Percentiles rank a stretch among this genome's conserved stretches.
Evolutionary conservation across 257 asterid genomes (phyloP).

Genomic region (Ocimum tenuiflorum): DNA sequence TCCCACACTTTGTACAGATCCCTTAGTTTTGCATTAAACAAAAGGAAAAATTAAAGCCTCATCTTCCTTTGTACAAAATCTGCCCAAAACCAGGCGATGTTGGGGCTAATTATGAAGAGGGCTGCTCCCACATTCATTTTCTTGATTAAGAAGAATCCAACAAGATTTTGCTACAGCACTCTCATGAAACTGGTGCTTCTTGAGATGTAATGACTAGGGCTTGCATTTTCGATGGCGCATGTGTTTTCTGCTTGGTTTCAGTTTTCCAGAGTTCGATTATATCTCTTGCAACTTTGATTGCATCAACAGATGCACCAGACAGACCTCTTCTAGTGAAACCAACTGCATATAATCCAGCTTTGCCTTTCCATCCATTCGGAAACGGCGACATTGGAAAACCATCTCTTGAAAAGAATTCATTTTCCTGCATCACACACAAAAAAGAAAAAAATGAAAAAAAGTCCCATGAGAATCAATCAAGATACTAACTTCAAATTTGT

Average conservation of each 20-base stretch:
- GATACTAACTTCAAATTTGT: neutral
- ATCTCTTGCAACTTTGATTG: constrained; percentile 68
- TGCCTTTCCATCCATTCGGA: constrained; percentile 89
- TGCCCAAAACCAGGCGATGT: constrained; percentile 34
- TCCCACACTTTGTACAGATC: constrained; percentile 20
- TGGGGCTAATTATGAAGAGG: constrained; percentile 48
- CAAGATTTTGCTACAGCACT: no score
- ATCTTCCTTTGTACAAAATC: constrained; percentile 43
- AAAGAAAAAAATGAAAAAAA: no score
- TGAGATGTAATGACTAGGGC: constrained; percentile 19
- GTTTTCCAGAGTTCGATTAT: constrained; percentile 67
- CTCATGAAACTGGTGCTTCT: no score
- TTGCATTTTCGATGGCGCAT: constrained; percentile 41
- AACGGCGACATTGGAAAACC: constrained; percentile 65
- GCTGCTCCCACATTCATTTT: constrained; percentile 34
- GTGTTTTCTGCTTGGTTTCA: constrained; percentile 56
- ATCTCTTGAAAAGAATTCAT: constrained; percentile 52
- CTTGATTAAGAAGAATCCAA: constrained; percentile 17
- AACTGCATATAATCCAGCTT: constrained; percentile 73
- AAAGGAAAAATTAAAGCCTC: constrained; percentile 22
- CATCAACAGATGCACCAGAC: constrained; percentile 81
- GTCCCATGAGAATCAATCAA: neutral
- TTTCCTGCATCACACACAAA: constrained; percentile 50
- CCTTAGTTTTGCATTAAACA: neutral
- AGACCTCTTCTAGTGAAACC: constrained; percentile 84